A percentile compares a stretch with the other conserved stretches of the same genome.
Evolutionary conservation across 106 monocot genomes (phyloP).

Genomic region (Triglochin maritima): DNA sequence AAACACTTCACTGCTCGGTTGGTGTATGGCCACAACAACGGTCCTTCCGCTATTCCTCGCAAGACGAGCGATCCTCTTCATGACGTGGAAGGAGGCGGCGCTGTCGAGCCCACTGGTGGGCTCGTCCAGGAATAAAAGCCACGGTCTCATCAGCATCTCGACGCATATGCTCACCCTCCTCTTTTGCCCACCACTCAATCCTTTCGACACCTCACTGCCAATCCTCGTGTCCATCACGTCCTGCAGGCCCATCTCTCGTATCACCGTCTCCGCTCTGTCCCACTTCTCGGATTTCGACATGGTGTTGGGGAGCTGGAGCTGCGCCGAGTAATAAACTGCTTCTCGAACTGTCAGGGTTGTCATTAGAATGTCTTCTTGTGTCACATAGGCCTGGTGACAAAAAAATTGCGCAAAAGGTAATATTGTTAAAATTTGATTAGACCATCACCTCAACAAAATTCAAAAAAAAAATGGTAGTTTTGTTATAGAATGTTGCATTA

Average conservation of each 20-base stretch:
- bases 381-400: conserved; percentile 29
- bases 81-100: conserved; percentile 51
- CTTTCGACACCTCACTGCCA: conserved; percentile 33
- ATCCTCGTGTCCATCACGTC: conserved; percentile 47
- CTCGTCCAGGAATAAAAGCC: conserved; percentile 70
- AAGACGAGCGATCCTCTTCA: conserved; percentile 33
- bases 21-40: conserved; percentile 47
- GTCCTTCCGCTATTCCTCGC: conserved; percentile 40
- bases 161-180: conserved; percentile 72
- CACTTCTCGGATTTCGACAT: conserved; percentile 45
- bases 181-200: conserved; percentile 61
- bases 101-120: conserved; percentile 61
- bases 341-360: conserved; percentile 64
- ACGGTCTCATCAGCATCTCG: conserved; percentile 55
- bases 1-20: conserved; percentile 62
- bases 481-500: too few relatives aligned
- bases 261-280: conserved; percentile 39
- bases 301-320: conserved; percentile 49
- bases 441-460: background rate
- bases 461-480: too few relatives aligned
- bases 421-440: background rate
- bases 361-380: conserved; percentile 67
- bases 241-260: conserved; percentile 55
- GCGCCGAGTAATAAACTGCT: conserved; percentile 57
- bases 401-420: background rate